Percentiles rank a stretch among this genome's conserved stretches.
Conservation (phyloP, 176 grass and related monocot species). For the Hordeum vulgare region MorexV3_pseudomolecules_assembly NC_058523.1:19652927-19653426, state of each 20-base stretch:
- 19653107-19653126: conserved; percentile 12
- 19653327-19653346: neutral
- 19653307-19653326: neutral
- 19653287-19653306: neutral
- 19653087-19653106: neutral
- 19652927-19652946: neutral
- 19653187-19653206: neutral
- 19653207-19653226: neutral
- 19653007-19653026: conserved; percentile 3
- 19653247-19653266: neutral
- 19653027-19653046: neutral
- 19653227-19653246: neutral
- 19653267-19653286: neutral
- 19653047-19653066: neutral
- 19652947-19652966: neutral
- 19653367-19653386: neutral
- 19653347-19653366: conserved; percentile 10
- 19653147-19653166: neutral
- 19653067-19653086: neutral
- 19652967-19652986: neutral
- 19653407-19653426: conserved; percentile 11
- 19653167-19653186: neutral
- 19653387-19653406: neutral
- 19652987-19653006: conserved; percentile 13
- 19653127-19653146: neutral